phyloP scores from a whole-genome alignment of 208 protist genomes.

The Trypanosoma platydactyli region DNA sequence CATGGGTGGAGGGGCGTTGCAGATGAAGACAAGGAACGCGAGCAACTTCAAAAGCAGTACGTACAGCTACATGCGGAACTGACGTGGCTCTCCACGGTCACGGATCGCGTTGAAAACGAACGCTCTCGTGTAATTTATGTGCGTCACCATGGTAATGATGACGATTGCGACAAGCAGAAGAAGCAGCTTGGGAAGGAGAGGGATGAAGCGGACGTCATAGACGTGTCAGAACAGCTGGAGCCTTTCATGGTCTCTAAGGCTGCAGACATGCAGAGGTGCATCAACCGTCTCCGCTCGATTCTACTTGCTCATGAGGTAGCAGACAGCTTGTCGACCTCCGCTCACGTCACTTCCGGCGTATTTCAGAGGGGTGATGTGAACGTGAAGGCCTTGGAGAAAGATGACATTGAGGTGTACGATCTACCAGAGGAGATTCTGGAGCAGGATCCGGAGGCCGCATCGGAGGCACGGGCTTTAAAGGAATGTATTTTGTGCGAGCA shows the following conservation, averaged over 20 bases:
- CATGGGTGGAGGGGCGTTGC: background rate
- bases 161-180: background rate
- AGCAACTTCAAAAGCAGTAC: slow-evolving; percentile 18
- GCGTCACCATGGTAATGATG: background rate
- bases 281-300: slow-evolving; percentile 1
- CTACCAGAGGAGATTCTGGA: background rate
- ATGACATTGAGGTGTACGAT: background rate
- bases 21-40: background rate
- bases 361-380: background rate
- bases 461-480: slow-evolving; percentile 9
- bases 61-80: slow-evolving; percentile 12
- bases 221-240: background rate
- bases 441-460: slow-evolving; percentile 2
- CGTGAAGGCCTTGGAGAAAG: background rate
- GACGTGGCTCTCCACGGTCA: slow-evolving; percentile 14
- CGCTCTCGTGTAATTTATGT: background rate
- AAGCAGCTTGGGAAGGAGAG: background rate
- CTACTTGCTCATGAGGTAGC: background rate
- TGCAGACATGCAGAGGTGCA: background rate
- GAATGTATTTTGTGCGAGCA: slow-evolving; percentile 14
- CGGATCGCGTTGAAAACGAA: background rate
- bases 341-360: too few relatives aligned
- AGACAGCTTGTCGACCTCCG: background rate
- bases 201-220: background rate
- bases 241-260: background rate